Conservation (phyloP, 306 rosid genomes). For the Crataegus laevigata region DNA sequence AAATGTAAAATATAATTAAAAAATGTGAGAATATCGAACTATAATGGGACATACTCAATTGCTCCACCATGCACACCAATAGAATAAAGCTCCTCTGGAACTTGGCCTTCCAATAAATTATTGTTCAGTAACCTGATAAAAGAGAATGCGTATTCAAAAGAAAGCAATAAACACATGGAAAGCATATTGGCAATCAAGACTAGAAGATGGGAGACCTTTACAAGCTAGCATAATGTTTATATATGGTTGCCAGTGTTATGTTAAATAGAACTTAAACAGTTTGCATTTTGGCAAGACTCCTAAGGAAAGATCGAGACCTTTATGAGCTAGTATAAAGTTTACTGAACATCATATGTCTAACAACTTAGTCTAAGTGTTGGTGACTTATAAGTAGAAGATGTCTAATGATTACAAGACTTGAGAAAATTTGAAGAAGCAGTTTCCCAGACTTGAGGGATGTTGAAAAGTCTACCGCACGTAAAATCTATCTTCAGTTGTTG, state of each 20-base stretch:
- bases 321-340: background rate
- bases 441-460: background rate
- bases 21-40: background rate
- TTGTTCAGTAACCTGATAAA: conserved; percentile 66
- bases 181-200: background rate
- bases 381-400: background rate
- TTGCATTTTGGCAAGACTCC: background rate
- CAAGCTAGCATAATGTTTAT: too few species aligned
- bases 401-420: background rate
- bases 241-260: background rate
- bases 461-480: background rate
- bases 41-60: conserved; percentile 60
- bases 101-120: conserved; percentile 78
- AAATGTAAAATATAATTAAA: background rate
- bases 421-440: background rate
- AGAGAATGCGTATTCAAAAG: conserved; percentile 18
- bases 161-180: background rate
- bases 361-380: background rate
- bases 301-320: background rate
- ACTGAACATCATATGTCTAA: background rate
- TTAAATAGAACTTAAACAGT: background rate
- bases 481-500: background rate
- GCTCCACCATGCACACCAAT: conserved; percentile 95
- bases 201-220: too few species aligned
- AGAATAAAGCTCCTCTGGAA: conserved; percentile 75